Conservation (phyloP, 768 basidiomycete species). For the Gelatoporia subvermispora region DNA sequence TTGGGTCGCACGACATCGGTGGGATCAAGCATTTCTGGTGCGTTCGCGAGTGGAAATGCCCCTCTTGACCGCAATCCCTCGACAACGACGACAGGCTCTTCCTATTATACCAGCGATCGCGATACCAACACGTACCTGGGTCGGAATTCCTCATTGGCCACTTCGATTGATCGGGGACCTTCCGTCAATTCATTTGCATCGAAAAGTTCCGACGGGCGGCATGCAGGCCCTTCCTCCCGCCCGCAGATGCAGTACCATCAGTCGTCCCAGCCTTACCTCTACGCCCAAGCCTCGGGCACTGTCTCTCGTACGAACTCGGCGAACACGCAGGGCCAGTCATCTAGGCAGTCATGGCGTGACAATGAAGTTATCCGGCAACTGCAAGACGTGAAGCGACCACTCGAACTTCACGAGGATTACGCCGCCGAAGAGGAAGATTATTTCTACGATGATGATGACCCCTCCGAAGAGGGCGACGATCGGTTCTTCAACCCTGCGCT, state of each 20-base stretch:
- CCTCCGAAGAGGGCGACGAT: constrained; percentile 47
- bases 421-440: constrained; percentile 46
- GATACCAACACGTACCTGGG: constrained; percentile 4
- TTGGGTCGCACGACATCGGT: constrained; percentile 11
- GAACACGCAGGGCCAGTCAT: constrained; percentile 13
- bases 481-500: constrained; percentile 87
- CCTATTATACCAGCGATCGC: constrained; percentile 10
- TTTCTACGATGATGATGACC: constrained; percentile 54
- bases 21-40: constrained; percentile 1
- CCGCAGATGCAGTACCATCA: background rate
- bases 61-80: constrained; percentile 16
- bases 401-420: constrained; percentile 42
- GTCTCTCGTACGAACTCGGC: constrained; percentile 28
- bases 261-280: constrained; percentile 6
- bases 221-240: background rate
- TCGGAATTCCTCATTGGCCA: constrained; percentile 15
- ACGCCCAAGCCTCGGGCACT: constrained; percentile 25
- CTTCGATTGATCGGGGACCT: constrained; percentile 23
- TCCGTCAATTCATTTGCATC: constrained; percentile 21
- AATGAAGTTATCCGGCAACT: constrained; percentile 24
- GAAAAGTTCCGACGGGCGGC: constrained; percentile 15
- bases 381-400: constrained; percentile 30
- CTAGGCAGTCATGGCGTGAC: constrained; percentile 17
- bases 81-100: constrained; percentile 12
- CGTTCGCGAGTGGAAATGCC: constrained; percentile 3